These are phyloP conservation scores for Fulvia fulva DNA, from an alignment of 2,329 filamentous ascomycete species.

Conservation along the genomic window DNA sequence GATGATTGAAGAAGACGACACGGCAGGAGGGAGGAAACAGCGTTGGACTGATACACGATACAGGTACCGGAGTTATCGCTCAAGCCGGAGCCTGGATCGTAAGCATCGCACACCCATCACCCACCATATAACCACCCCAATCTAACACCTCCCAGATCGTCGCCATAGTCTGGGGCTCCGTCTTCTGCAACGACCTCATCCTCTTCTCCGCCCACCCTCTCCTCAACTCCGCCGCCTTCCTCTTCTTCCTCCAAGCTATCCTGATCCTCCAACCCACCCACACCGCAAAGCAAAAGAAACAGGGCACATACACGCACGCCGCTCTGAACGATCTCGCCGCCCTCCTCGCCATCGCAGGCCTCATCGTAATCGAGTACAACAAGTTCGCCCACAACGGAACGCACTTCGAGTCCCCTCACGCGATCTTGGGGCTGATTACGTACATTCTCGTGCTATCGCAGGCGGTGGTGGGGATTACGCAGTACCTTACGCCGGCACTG, in stretches of 20 bases:
- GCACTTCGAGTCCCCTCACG: constrained; percentile 79
- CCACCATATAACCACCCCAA: background rate
- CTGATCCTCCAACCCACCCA: constrained; percentile 85
- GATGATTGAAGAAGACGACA: constrained; percentile 2
- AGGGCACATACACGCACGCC: constrained; percentile 63
- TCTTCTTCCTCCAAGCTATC: constrained; percentile 73
- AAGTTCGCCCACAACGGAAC: constrained; percentile 64
- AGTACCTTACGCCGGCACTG: constrained; percentile 69
- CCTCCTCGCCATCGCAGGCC: constrained; percentile 58
- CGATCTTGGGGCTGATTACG: constrained; percentile 73
- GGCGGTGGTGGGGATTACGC: constrained; percentile 73
- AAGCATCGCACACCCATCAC: constrained; percentile 25
- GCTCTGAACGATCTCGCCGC: constrained; percentile 64
- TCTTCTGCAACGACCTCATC: constrained; percentile 67
- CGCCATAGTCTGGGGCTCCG: constrained; percentile 70
- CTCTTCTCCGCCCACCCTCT: constrained; percentile 83
- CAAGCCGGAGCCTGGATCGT: constrained; percentile 73
- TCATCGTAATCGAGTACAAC: constrained; percentile 75
- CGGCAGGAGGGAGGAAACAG: background rate
- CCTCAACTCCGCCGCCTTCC: constrained; percentile 55
- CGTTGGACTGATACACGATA: constrained; percentile 12
- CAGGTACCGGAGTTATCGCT: constrained; percentile 76
- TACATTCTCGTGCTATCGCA: constrained; percentile 69
- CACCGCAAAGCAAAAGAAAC: constrained; percentile 67
- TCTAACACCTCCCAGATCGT: constrained; percentile 50